These are phyloP conservation scores for Candida berthetii DNA, from an alignment of 805 yeast species.

Conservation along the genomic window DNA sequence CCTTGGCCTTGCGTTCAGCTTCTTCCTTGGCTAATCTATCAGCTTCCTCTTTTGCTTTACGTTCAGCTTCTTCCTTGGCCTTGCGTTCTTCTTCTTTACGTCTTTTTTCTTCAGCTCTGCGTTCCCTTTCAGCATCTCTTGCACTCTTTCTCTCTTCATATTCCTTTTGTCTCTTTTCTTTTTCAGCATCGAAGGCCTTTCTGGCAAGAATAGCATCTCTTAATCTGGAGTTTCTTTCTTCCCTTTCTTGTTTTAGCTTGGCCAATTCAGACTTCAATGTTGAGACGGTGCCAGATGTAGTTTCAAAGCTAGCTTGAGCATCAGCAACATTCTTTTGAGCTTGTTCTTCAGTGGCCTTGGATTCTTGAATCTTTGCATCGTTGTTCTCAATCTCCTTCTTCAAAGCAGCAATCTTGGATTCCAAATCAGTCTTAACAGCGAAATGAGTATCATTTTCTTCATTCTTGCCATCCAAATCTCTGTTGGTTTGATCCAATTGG, in stretches of 20 bases:
- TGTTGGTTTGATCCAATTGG: slow-evolving; percentile 17
- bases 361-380: slow-evolving; percentile 8
- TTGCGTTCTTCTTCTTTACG: slow-evolving; percentile 4
- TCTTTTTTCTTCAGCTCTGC: slow-evolving; percentile 6
- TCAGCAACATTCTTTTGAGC: slow-evolving; percentile 7
- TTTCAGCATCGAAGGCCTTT: slow-evolving; percentile 13
- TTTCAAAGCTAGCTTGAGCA: slow-evolving; percentile 11
- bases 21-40: slow-evolving; percentile 47
- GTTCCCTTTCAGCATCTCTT: slow-evolving; percentile 4
- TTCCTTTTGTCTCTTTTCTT: slow-evolving; percentile 8
- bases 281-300: slow-evolving; percentile 10
- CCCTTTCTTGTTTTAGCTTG: slow-evolving; percentile 13
- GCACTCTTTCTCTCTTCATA: slow-evolving; percentile 8
- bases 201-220: slow-evolving; percentile 17
- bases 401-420: slow-evolving; percentile 11
- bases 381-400: slow-evolving; percentile 14
- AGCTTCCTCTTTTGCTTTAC: slow-evolving; percentile 84
- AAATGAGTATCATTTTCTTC: slow-evolving; percentile 10
- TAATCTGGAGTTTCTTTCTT: slow-evolving; percentile 15
- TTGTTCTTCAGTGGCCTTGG: slow-evolving; percentile 9
- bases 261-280: slow-evolving; percentile 14
- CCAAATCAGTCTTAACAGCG: slow-evolving; percentile 12
- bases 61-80: slow-evolving; percentile 42
- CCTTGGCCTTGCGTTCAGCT: slow-evolving; percentile 6
- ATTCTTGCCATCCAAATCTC: slow-evolving; percentile 16